These are phyloP conservation scores for Mortierella sp. DNA, from an alignment of 371 early-diverging fungal genomes.

Conservation along the genomic window DNA sequence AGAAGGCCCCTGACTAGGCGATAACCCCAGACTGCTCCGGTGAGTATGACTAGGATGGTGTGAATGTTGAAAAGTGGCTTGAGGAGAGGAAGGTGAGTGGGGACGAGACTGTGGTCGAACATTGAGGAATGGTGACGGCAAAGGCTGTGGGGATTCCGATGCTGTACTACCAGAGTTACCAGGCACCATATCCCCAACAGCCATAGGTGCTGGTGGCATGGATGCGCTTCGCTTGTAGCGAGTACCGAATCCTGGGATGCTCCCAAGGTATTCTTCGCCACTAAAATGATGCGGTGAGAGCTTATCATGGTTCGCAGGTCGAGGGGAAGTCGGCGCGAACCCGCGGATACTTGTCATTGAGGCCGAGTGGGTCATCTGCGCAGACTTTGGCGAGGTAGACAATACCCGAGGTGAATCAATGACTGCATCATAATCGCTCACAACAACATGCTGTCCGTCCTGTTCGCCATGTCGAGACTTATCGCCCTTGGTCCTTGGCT, in stretches of 20 bases:
- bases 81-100: not conserved
- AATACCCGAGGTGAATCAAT: not conserved
- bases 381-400: not conserved
- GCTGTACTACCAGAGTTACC: not conserved
- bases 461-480: not conserved
- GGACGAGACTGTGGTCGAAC: conserved; percentile 10
- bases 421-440: not conserved
- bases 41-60: not conserved
- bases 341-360: conserved; percentile 17
- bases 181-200: not conserved
- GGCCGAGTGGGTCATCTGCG: conserved; percentile 12
- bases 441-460: not conserved
- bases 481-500: too few relatives aligned
- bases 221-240: conserved; percentile 43
- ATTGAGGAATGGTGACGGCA: conserved; percentile 22
- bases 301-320: not conserved
- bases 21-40: not conserved
- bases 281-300: not conserved
- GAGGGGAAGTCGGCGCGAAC: conserved; percentile 32
- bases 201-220: conserved; percentile 37
- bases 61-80: not conserved
- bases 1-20: not conserved
- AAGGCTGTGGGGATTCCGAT: not conserved
- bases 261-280: not conserved
- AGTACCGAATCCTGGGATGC: conserved; percentile 9